Base-by-base conservation (phyloP, 371 early-diverging fungal species). In the Batrachochytrium dendrobatidis region DNA sequence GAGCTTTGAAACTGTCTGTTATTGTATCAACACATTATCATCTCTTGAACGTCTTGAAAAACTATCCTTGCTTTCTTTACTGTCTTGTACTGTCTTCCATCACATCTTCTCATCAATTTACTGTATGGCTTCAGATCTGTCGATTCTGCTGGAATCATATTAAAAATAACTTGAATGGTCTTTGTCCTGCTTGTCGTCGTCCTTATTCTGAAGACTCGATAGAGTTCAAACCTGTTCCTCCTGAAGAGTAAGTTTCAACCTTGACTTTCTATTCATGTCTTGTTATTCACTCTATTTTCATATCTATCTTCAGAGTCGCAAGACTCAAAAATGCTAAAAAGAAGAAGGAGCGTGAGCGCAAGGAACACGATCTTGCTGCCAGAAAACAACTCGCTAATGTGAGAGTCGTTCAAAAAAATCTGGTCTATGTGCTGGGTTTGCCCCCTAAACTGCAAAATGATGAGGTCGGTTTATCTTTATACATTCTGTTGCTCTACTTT, bases 121-220 rank as follows among this genome's bases (percentile, higher is more conserved):
- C n/a, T n/a, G n/a, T n/a, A n/a, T n/a, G n/a, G n/a, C n/a, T n/a
- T 55, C 75, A 95, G 93, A 92, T 97, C 61, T 98, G 98, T 71
- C 87, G 95, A n/a, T 98, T 98, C 71, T 98, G 98, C 67, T 95
- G 93, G 89, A 88, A 97, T 70, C 93, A 92, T 65, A 95, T 95
- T 72, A 91, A 89, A 62, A 88, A 94, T 51, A 84, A 91, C 65
- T 78, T 91, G 61, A 93, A 92, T 69, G 88, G 88, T 5, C 82
- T 85, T 50, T 98, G 98, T 71, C 96, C 98, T 20, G 96, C 94
- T 7, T 98, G 98, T 58, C 62, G 83, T 26, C 63, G 81, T 20
- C 66, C 63, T 4, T 82, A 73, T 53, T 83, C 89, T 4, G 94
- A 94, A 46, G 88, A 95, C 59, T 85, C 80, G 44, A 86, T 91